phyloP scores from a whole-genome alignment of 2,329 filamentous ascomycete genomes.

The Corinectria fuckeliana region DNA sequence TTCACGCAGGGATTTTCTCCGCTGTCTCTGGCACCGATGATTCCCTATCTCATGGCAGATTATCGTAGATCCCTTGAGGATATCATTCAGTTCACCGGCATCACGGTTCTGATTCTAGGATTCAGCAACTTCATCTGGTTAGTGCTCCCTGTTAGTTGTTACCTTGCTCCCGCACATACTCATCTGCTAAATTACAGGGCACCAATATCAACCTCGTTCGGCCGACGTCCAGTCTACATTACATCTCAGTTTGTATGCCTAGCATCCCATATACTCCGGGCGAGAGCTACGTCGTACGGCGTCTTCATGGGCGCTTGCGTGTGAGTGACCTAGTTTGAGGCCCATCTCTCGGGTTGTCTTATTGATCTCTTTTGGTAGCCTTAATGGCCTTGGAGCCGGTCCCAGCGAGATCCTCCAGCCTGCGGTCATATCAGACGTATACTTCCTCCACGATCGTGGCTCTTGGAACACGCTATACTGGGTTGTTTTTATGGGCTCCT shows the following conservation, averaged over 20 bases:
- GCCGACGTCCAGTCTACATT: constrained; percentile 9
- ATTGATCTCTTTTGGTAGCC: background rate
- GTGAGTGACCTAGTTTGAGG: background rate
- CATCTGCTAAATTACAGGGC: background rate
- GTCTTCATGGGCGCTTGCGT: constrained; percentile 14
- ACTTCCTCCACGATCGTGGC: constrained; percentile 5
- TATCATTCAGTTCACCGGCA: constrained; percentile 16
- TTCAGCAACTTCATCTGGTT: constrained; percentile 20
- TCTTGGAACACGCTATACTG: background rate
- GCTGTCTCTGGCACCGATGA: background rate
- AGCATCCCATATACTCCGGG: constrained; percentile 13
- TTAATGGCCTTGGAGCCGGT: background rate
- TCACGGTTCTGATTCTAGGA: constrained; percentile 13
- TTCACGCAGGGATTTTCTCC: constrained; percentile 10
- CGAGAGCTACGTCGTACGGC: constrained; percentile 8
- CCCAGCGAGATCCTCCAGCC: background rate
- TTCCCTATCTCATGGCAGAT: constrained; percentile 5
- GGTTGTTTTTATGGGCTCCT: background rate
- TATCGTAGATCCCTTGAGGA: background rate
- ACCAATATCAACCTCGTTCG: constrained; percentile 4
- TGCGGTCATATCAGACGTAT: background rate
- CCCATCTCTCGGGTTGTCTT: too few species aligned
- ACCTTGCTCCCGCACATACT: background rate
- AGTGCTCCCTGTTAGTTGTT: background rate
- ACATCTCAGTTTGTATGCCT: constrained; percentile 7